Base-by-base conservation (phyloP, 805 yeast species). In the Saturnispora galanensis region DNA sequence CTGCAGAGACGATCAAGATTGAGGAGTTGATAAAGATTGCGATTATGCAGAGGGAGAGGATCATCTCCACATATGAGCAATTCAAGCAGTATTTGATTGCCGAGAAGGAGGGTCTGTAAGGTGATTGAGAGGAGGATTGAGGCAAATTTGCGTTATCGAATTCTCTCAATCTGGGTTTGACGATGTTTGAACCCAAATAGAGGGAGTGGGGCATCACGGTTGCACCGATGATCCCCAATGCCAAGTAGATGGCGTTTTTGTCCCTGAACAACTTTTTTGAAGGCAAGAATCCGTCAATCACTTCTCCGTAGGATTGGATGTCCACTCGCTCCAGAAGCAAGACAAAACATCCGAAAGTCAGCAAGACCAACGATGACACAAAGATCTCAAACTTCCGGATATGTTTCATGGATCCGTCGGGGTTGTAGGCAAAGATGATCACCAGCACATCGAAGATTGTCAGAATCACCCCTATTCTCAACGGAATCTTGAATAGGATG, bases 131-230 rank as follows among this genome's bases (percentile, higher is more conserved):
- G 17, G 55, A 59, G 1, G 52, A 51, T 10, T 47, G 53, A 41
- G 48, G 37, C 4, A 55, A 53, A 12, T 47, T 40, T 47, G 73
- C 69, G 3, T 71, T 53, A 59, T 88, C 96, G 54, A 69, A 87
- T 28, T 85, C 95, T 52, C 73, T 71, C 37, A 88, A 67, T 51
- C 96, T 73, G 18, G 95, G 84, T 59, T 87, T 94, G 6, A 87
- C 96, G 41, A 88, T 67, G 5, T 93, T 90, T 0, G 93, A 82
- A 1, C 96, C 96, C 45, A 88, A 66, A 55, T 83, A 86, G 41
- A 88, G 66, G 1, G 89, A 80, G 57, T 88, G 96, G 2, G 96
- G 96, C 96, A 88, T 88, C 18, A 88, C 96, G 0, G 96, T 88
- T 10, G 96, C 96, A 18, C 96, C 96, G 44, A 87, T 68, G 40